Percentiles rank a stretch among this genome's conserved stretches.
These are phyloP conservation scores for Pichia manshurica DNA, from an alignment of 805 yeast genomes.

Conservation along the genomic window DNA sequence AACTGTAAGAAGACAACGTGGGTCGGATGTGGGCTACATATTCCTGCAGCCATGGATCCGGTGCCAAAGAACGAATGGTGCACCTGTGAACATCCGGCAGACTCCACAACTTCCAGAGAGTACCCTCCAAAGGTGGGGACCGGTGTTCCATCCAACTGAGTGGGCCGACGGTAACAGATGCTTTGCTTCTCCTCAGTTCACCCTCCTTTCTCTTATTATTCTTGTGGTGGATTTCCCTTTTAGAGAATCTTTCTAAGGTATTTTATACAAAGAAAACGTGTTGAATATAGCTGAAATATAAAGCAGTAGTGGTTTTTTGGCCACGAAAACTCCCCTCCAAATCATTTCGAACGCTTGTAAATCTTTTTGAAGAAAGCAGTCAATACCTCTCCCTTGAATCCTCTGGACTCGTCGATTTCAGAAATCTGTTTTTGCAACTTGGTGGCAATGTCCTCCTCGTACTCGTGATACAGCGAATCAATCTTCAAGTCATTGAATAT, in stretches of 20 bases:
- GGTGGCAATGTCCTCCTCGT: constrained; percentile 73
- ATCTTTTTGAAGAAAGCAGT: constrained; percentile 81
- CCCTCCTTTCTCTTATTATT: too few species aligned
- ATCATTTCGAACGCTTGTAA: constrained; percentile 85
- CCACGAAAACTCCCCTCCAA: background rate
- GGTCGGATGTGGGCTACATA: constrained; percentile 43
- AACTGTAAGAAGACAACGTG: constrained; percentile 32
- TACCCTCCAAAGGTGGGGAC: constrained; percentile 36
- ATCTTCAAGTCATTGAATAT: constrained; percentile 71
- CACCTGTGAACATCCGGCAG: constrained; percentile 27
- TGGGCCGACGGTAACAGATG: too few species aligned
- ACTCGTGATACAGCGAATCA: constrained; percentile 63
- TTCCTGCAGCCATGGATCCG: constrained; percentile 36
- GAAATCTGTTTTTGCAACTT: constrained; percentile 61
- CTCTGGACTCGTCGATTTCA: constrained; percentile 80
- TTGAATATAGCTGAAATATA: background rate
- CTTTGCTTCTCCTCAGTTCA: too few species aligned
- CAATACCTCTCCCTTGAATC: constrained; percentile 86
- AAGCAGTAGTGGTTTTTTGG: background rate
- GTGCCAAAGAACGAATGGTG: constrained; percentile 36
- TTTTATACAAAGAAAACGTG: too few species aligned
- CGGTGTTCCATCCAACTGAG: constrained; percentile 19
- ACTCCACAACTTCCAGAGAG: constrained; percentile 23
- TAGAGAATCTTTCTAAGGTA: too few species aligned
- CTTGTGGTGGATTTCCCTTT: too few species aligned